Conservation (phyloP, 225 moss, liverwort and hornwort species). For the Straminergon stramineum region DNA sequence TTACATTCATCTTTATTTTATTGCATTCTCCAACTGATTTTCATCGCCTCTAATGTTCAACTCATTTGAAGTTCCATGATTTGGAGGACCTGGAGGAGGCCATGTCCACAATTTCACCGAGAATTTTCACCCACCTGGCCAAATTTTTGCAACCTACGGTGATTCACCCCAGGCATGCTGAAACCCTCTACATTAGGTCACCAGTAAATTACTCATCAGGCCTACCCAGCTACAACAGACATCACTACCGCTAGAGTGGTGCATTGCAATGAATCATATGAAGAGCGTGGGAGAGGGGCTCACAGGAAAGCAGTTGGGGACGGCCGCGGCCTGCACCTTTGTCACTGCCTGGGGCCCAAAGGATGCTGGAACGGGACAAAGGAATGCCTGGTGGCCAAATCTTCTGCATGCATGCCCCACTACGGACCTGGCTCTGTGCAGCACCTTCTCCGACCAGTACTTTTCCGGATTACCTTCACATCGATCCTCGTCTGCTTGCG, state of each 20-base stretch:
- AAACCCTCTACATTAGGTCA: neutral
- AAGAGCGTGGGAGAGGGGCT: constrained; percentile 3
- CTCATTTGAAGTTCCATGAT: neutral
- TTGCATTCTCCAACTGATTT: neutral
- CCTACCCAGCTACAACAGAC: neutral
- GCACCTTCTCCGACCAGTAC: neutral
- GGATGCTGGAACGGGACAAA: neutral
- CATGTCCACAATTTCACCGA: neutral
- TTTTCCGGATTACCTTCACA: neutral
- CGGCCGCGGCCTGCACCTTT: neutral
- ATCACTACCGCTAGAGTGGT: neutral
- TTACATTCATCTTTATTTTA: neutral
- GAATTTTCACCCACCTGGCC: neutral
- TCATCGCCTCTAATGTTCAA: neutral
- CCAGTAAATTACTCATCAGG: neutral
- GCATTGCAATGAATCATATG: neutral
- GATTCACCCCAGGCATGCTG: neutral
- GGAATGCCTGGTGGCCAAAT: neutral
- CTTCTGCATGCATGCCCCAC: neutral
- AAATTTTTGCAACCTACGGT: neutral
- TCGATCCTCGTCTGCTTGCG: neutral
- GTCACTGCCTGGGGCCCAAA: neutral
- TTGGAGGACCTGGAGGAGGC: neutral
- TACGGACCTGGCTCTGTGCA: neutral
- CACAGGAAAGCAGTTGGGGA: neutral